These are phyloP conservation scores for Eucalyptus cladocalyx DNA, from an alignment of 345 rosid genomes.

Conservation along the genomic window DNA sequence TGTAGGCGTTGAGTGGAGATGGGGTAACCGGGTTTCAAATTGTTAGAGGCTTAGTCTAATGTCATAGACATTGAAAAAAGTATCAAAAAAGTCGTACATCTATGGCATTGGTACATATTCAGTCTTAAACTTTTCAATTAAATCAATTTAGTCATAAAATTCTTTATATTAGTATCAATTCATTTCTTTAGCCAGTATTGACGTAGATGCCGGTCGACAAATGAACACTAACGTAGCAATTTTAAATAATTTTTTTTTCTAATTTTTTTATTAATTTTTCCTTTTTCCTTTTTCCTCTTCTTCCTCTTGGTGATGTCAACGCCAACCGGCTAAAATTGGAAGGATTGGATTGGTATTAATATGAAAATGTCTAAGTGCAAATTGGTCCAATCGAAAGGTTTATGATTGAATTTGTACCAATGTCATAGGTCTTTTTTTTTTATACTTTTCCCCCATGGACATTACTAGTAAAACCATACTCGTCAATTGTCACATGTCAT, in stretches of 20 bases:
- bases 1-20: neutral
- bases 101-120: accelerated
- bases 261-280: no score
- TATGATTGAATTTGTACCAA: accelerated
- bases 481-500: accelerated
- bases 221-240: accelerated
- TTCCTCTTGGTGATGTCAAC: no score
- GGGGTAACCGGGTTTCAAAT: neutral
- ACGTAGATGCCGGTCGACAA: accelerated
- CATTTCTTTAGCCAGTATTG: accelerated
- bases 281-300: no score
- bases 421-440: accelerated
- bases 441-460: no score
- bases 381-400: accelerated
- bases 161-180: no score
- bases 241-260: accelerated
- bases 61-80: no score
- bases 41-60: no score
- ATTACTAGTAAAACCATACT: no score
- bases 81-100: accelerated
- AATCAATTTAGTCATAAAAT: accelerated
- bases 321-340: accelerated
- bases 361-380: accelerated
- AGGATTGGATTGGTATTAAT: accelerated
- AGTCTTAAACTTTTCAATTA: accelerated